These are phyloP conservation scores for Lepidium africanum DNA, from an alignment of 345 rosid species.

Conservation along the genomic window DNA sequence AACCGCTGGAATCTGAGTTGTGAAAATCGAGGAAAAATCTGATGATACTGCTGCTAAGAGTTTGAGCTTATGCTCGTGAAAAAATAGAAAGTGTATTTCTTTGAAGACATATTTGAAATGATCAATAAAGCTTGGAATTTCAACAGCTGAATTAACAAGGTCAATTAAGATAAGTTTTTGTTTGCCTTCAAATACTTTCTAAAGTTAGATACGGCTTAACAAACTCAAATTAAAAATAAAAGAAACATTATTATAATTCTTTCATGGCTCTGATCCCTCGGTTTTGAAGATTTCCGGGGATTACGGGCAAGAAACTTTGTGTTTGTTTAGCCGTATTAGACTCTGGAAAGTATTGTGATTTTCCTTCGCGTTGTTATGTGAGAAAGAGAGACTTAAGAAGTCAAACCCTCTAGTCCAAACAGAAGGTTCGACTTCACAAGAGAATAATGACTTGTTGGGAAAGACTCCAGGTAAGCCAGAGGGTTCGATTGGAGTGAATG, in stretches of 20 bases:
- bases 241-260: not conserved
- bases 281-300: slow-evolving; percentile 27
- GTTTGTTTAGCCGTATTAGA: slow-evolving; percentile 31
- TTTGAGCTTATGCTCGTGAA: slow-evolving; percentile 48
- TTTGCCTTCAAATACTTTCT: slow-evolving; percentile 39
- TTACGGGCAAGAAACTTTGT: slow-evolving; percentile 22
- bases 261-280: slow-evolving; percentile 20
- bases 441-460: no score
- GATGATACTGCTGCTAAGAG: not conserved
- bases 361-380: no score
- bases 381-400: no score
- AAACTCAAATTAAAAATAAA: slow-evolving; percentile 12
- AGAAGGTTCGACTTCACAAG: no score
- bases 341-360: slow-evolving; percentile 40
- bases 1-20: not conserved
- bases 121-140: slow-evolving; percentile 29
- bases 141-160: slow-evolving; percentile 3
- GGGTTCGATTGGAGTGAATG: no score
- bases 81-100: slow-evolving; percentile 20
- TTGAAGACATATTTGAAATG: slow-evolving; percentile 8
- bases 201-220: slow-evolving; percentile 33
- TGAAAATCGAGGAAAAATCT: not conserved
- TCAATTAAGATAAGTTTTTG: slow-evolving; percentile 13
- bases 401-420: no score
- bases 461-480: no score